A percentile compares a stretch with the other conserved stretches of the same genome.
phyloP scores from a whole-genome alignment of 331 rosid species.

The Rhamnella rubrinervis region DNA sequence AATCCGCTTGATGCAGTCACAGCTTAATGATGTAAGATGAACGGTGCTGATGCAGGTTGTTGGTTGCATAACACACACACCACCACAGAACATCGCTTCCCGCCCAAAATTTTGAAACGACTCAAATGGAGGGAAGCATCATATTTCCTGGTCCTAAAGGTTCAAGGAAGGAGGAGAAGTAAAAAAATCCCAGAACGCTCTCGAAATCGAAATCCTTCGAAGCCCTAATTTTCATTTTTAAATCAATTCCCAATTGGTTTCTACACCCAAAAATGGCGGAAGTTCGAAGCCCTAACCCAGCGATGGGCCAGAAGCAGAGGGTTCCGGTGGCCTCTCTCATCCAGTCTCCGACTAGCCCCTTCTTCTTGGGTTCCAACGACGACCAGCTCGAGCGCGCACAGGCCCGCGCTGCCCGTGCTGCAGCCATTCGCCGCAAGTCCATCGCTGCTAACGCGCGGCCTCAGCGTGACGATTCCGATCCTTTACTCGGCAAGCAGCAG shows the following conservation, averaged over 20 bases:
- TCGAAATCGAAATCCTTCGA: not conserved
- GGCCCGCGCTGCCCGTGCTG: conserved; percentile 90
- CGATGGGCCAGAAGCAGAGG: conserved; percentile 44
- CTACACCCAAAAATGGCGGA: conserved; percentile 48
- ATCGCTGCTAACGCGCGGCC: conserved; percentile 32
- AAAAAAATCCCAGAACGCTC: not conserved
- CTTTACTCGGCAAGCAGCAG: conserved; percentile 73
- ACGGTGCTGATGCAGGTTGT: not conserved
- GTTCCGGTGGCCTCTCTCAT: conserved; percentile 50
- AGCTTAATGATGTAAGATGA: too few relatives aligned
- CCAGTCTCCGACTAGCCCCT: conserved; percentile 86
- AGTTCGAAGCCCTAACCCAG: conserved; percentile 63
- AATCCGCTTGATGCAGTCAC: too few relatives aligned
- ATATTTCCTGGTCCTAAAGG: not conserved
- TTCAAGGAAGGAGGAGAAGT: too few relatives aligned
- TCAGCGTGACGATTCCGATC: conserved; percentile 29
- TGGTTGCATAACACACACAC: not conserved
- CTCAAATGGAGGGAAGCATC: conserved; percentile 40
- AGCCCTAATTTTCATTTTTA: conserved; percentile 19
- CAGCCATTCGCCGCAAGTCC: conserved; percentile 70
- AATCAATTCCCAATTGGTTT: not conserved
- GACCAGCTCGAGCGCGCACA: conserved; percentile 88
- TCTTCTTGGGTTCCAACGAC: conserved; percentile 78
- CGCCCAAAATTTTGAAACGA: conserved; percentile 16
- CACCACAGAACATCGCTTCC: not conserved